These are phyloP conservation scores for Sporobolus alterniflorus DNA, from an alignment of 202 grass and related monocot genomes.

Conservation along the genomic window DNA sequence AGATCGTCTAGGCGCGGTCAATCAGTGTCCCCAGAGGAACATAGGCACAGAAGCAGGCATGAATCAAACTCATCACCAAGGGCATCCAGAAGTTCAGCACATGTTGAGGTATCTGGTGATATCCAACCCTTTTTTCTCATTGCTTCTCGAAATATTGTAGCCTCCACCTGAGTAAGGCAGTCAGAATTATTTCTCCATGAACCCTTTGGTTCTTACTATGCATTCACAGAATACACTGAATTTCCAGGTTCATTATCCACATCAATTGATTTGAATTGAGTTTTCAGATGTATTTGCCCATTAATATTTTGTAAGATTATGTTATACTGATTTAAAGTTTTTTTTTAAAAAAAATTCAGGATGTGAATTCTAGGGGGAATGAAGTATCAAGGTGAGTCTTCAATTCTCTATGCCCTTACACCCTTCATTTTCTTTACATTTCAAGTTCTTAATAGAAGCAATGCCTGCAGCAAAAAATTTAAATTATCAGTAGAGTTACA, in stretches of 20 bases:
- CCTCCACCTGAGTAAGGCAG: constrained; percentile 3
- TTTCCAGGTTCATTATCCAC: not conserved
- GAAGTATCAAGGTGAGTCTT: constrained; percentile 47
- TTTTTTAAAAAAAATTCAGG: constrained; percentile 50
- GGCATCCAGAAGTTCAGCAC: constrained; percentile 42
- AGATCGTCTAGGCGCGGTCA: constrained; percentile 54
- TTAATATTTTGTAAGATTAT: not conserved
- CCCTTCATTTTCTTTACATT: not conserved
- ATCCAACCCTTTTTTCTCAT: constrained; percentile 14
- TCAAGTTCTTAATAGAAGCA: constrained; percentile 21
- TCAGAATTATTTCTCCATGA: constrained; percentile 7
- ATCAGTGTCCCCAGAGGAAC: constrained; percentile 59
- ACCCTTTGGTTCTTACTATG: not conserved
- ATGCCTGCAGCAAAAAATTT: not conserved
- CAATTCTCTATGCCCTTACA: not conserved
- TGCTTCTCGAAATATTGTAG: not conserved
- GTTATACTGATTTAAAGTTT: not conserved
- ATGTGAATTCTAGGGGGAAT: constrained; percentile 30
- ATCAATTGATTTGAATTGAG: not conserved
- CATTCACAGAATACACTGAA: not conserved
- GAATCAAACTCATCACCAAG: constrained; percentile 42
- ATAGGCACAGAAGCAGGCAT: constrained; percentile 37
- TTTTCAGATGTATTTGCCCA: not conserved
- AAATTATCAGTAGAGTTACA: not conserved
- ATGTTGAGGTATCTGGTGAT: constrained; percentile 61